Percentiles rank a stretch among this genome's conserved stretches.
phyloP scores from a whole-genome alignment of 176 grass and related monocot species.

The Oryza meyeriana region DNA sequence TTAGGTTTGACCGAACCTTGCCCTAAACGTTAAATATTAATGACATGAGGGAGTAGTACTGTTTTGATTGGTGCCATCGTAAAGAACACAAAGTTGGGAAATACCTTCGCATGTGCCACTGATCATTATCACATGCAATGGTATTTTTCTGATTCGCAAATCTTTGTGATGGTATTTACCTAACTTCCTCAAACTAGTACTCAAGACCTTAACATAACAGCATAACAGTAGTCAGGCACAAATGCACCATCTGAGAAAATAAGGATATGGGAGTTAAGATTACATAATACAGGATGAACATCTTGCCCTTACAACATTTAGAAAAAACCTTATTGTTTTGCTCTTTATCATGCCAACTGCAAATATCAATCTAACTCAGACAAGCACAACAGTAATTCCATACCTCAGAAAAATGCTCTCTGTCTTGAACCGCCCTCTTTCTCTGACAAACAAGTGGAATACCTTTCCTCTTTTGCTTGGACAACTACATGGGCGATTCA shows the following conservation, averaged over 20 bases:
- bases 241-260: neutral
- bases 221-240: neutral
- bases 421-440: slow-evolving; percentile 74
- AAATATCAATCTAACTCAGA: slow-evolving; percentile 9
- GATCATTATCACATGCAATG: neutral
- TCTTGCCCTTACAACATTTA: neutral
- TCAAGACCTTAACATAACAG: neutral
- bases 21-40: no score
- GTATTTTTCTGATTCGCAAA: neutral
- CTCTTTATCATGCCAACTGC: neutral
- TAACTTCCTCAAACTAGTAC: neutral
- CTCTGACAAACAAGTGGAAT: slow-evolving; percentile 93
- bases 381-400: slow-evolving; percentile 15
- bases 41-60: neutral
- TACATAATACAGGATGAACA: neutral
- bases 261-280: neutral
- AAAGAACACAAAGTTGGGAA: neutral
- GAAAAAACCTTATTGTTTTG: neutral
- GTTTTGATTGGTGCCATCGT: neutral
- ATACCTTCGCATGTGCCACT: neutral
- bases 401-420: slow-evolving; percentile 89
- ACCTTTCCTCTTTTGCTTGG: slow-evolving; percentile 55
- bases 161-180: neutral
- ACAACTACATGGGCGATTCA: slow-evolving; percentile 81
- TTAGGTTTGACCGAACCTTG: no score